A percentile compares a stretch with the other conserved stretches of the same genome.
Evolutionary conservation across 2,329 filamentous ascomycete genomes (phyloP).

Genomic region (Chalara sp.): DNA sequence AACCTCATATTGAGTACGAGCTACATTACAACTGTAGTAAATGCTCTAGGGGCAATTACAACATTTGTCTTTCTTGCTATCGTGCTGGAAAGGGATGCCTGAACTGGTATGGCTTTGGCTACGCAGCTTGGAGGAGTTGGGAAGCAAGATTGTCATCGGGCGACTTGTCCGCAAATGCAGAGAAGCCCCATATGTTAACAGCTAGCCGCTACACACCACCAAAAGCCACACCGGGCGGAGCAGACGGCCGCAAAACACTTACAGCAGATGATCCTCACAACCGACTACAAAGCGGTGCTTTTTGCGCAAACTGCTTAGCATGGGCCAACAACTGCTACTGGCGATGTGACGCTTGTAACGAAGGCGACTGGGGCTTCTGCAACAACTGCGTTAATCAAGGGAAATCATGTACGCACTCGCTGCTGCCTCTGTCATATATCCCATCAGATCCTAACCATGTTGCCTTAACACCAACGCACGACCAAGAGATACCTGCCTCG

Average conservation of each 20-base stretch:
- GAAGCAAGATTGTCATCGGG: constrained; percentile 39
- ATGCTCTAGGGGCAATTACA: constrained; percentile 66
- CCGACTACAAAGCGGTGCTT: constrained; percentile 71
- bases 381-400: constrained; percentile 81
- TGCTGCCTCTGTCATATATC: constrained; percentile 68
- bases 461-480: constrained; percentile 34
- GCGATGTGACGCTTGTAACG: constrained; percentile 81
- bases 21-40: constrained; percentile 75
- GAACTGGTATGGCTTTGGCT: constrained; percentile 84
- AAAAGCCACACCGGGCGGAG: constrained; percentile 40
- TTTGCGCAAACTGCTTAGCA: constrained; percentile 69
- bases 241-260: constrained; percentile 48
- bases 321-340: constrained; percentile 82
- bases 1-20: constrained; percentile 71
- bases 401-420: constrained; percentile 70
- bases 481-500: constrained; percentile 35
- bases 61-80: constrained; percentile 78
- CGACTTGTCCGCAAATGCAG: constrained; percentile 26
- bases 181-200: constrained; percentile 50
- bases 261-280: constrained; percentile 61
- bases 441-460: constrained; percentile 27
- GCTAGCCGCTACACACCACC: constrained; percentile 50
- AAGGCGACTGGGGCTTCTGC: constrained; percentile 93
- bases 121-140: constrained; percentile 62
- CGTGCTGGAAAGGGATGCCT: constrained; percentile 68